These are phyloP conservation scores for Roridomyces roridus DNA, from an alignment of 768 basidiomycete species.

Conservation along the genomic window DNA sequence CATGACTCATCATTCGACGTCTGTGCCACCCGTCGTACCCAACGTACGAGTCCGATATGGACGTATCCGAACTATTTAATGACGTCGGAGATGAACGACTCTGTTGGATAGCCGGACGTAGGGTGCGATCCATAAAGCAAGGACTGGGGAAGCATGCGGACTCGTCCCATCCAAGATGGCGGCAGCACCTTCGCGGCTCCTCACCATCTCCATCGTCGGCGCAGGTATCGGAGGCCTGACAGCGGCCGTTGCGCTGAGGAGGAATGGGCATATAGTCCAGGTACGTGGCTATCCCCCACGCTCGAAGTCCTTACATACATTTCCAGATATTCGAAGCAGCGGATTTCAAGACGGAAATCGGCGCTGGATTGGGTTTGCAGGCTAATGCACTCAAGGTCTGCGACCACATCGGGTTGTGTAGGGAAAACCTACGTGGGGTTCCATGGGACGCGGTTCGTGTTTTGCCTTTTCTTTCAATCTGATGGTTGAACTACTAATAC, in stretches of 20 bases:
- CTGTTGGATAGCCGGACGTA: too few species aligned
- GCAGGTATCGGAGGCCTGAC: constrained; percentile 12
- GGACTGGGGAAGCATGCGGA: too few species aligned
- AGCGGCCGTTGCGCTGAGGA: constrained; percentile 1
- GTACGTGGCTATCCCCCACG: not conserved
- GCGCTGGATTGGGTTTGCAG: constrained; percentile 11
- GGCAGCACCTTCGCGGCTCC: too few species aligned
- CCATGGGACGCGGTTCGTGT: not conserved
- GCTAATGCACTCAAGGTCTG: constrained; percentile 4
- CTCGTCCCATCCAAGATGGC: too few species aligned
- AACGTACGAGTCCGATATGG: too few species aligned
- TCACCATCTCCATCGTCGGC: too few species aligned
- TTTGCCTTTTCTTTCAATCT: not conserved
- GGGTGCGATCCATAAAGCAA: too few species aligned
- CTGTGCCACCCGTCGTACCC: too few species aligned
- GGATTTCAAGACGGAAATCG: constrained; percentile 11
- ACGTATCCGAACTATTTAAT: too few species aligned
- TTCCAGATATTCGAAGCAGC: constrained; percentile 13
- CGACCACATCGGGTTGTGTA: not conserved
- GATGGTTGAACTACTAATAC: not conserved
- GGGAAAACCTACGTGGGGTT: not conserved
- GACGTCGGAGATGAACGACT: too few species aligned
- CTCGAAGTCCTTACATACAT: not conserved
- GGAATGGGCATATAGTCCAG: constrained; percentile 8
- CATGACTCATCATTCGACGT: too few species aligned